Conservation (phyloP, 345 rosid genomes). For the Lagerstroemia speciosa region DNA sequence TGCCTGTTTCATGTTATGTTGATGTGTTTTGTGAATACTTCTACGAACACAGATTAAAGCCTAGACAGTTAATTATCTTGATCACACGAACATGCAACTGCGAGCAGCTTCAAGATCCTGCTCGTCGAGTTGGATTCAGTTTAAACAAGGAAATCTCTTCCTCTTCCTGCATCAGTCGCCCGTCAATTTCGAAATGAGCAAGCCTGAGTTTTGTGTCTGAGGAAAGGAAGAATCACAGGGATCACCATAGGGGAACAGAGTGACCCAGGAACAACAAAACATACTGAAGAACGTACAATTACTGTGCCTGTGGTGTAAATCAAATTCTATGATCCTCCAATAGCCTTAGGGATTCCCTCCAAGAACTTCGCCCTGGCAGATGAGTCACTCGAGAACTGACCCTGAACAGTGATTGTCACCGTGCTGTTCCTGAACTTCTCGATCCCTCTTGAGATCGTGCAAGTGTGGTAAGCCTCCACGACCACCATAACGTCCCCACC, state of each 20-base stretch:
- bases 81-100: background rate
- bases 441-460: slow-evolving; percentile 94
- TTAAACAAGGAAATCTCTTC: background rate
- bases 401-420: slow-evolving; percentile 68
- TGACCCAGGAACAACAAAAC: background rate
- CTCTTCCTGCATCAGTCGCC: too few species aligned
- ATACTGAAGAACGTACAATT: background rate
- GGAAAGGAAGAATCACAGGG: background rate
- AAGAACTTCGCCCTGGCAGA: slow-evolving; percentile 52
- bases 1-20: background rate
- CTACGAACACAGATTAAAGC: background rate
- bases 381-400: slow-evolving; percentile 57
- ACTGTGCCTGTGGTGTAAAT: background rate
- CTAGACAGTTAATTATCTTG: background rate
- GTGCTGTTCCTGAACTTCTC: slow-evolving; percentile 92
- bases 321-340: slow-evolving; percentile 11
- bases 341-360: slow-evolving; percentile 39
- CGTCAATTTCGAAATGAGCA: too few species aligned
- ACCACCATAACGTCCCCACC: slow-evolving; percentile 88
- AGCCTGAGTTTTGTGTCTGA: background rate
- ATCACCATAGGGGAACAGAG: background rate
- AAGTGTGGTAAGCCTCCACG: slow-evolving; percentile 79
- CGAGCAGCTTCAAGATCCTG: background rate
- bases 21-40: too few species aligned
- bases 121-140: background rate